Evolutionary conservation across 768 basidiomycete genomes (phyloP).

Genomic region (Imleria badia): DNA sequence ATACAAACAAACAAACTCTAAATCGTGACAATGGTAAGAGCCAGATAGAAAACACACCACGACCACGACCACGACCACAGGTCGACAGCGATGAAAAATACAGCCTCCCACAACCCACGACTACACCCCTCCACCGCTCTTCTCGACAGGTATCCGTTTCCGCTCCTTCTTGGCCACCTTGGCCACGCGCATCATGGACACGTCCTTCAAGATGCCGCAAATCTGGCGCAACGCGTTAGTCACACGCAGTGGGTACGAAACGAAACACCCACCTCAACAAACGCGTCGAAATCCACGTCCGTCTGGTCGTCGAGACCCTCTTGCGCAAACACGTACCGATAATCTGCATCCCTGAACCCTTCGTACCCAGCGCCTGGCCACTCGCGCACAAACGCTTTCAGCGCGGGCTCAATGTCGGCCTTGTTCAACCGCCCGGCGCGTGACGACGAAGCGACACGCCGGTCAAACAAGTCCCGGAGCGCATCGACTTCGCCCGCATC

Average conservation of each 20-base stretch:
- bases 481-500: slow-evolving; percentile 49
- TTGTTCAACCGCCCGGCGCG: slow-evolving; percentile 36
- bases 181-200: slow-evolving; percentile 45
- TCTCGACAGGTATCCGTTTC: slow-evolving; percentile 48
- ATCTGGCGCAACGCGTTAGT: slow-evolving; percentile 42
- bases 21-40: no score
- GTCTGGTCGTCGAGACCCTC: slow-evolving; percentile 61
- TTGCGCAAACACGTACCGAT: slow-evolving; percentile 73
- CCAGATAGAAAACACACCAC: no score
- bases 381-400: slow-evolving; percentile 42
- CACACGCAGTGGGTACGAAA: slow-evolving; percentile 32
- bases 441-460: background rate
- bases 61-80: no score
- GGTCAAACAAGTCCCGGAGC: slow-evolving; percentile 39
- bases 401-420: slow-evolving; percentile 39
- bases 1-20: no score
- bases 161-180: slow-evolving; percentile 37
- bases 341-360: slow-evolving; percentile 58
- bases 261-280: slow-evolving; percentile 64
- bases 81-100: no score
- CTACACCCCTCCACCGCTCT: slow-evolving; percentile 33
- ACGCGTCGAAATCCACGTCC: slow-evolving; percentile 78
- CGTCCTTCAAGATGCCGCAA: slow-evolving; percentile 71
- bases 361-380: slow-evolving; percentile 51
- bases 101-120: background rate